These are phyloP conservation scores for Nicotiana tomentosiformis DNA, from an alignment of 257 asterid genomes.

Conservation along the genomic window DNA sequence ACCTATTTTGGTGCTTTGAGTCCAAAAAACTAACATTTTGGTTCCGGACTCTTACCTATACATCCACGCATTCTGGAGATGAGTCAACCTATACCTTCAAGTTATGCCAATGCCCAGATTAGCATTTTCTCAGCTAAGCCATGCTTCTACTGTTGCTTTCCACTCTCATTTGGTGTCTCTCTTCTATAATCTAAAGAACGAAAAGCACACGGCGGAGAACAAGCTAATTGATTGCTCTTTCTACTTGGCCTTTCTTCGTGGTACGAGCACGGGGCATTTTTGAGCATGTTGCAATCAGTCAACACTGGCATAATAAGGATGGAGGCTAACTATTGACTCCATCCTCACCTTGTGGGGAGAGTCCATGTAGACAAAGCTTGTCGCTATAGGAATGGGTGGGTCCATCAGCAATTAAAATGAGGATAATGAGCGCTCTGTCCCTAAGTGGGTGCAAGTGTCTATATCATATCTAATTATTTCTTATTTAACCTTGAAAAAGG, in stretches of 20 bases:
- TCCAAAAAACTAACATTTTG: no score
- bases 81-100: neutral
- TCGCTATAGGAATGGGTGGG: neutral
- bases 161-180: neutral
- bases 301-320: neutral
- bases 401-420: neutral
- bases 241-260: neutral
- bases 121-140: neutral
- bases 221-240: neutral
- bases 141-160: neutral
- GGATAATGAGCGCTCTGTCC: neutral
- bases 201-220: neutral
- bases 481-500: neutral
- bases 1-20: no score
- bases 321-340: neutral
- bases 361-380: neutral
- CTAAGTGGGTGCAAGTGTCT: neutral
- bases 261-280: neutral
- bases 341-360: neutral
- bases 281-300: neutral
- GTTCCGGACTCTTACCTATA: neutral
- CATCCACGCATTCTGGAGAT: neutral
- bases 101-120: neutral
- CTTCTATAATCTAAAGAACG: neutral
- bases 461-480: neutral